A percentile compares a stretch with the other conserved stretches of the same genome.
phyloP scores from a whole-genome alignment of 1,284 basidiomycete species.

The Sporisorium iseilematis-ciliati region DNA sequence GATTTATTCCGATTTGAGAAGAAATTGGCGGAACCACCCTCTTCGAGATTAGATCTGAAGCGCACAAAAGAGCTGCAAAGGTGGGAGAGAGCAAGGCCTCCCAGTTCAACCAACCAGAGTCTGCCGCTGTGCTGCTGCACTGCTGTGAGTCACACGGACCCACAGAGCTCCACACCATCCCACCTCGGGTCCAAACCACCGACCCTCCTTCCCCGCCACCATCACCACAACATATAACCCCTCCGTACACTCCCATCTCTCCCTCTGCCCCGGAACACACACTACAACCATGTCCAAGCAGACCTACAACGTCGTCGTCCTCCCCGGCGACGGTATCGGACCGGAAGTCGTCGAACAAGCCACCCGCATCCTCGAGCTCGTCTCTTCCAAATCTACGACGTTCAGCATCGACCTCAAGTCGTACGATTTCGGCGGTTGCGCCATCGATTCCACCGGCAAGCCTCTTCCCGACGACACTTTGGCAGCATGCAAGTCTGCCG shows the following conservation, averaged over 20 bases:
- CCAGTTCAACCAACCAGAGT: conserved; percentile 13
- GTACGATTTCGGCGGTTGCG: conserved; percentile 89
- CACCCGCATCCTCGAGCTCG: conserved; percentile 81
- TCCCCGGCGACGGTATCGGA: conserved; percentile 97
- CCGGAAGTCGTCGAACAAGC: conserved; percentile 95
- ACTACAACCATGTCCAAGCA: conserved; percentile 36
- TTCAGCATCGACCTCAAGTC: conserved; percentile 78
- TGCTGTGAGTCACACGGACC: conserved; percentile 25
- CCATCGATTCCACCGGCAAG: conserved; percentile 87
- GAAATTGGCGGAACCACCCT: too few species aligned
- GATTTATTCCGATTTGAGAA: too few species aligned
- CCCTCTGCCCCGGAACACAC: background rate
- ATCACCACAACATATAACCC: conserved; percentile 1
- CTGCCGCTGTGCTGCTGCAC: background rate
- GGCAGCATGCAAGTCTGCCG: conserved; percentile 71
- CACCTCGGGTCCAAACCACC: background rate
- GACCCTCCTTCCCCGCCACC: background rate
- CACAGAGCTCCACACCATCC: conserved; percentile 7
- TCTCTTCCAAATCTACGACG: conserved; percentile 76
- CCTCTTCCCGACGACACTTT: conserved; percentile 88
- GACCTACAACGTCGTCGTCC: conserved; percentile 72
- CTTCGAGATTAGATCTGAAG: too few species aligned
- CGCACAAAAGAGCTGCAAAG: too few species aligned
- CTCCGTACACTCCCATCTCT: background rate
- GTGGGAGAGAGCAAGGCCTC: background rate